Conservation (phyloP, 1,284 basidiomycete genomes). For the Xanthoconium separans region DNA sequence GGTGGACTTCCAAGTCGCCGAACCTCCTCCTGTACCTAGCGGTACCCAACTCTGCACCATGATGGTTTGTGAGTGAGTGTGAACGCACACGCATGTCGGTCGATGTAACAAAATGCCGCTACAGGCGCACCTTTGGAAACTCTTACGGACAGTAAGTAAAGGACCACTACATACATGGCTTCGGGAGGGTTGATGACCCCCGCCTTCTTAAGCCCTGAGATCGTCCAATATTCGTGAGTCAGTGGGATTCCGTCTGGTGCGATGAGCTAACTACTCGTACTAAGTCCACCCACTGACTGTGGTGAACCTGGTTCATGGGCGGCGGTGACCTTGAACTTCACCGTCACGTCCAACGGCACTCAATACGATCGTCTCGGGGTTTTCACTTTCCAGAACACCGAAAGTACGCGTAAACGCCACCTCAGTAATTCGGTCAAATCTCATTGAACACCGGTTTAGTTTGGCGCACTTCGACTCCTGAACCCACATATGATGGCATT, state of each 20-base stretch:
- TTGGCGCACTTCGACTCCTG: conserved; percentile 79
- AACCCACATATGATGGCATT: conserved; percentile 68
- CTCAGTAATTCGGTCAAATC: not conserved
- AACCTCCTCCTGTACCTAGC: conserved; percentile 63
- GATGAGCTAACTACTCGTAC: conserved; percentile 1
- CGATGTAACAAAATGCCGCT: not conserved
- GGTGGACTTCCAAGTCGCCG: conserved; percentile 70
- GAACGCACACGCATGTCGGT: not conserved
- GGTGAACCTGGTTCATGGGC: conserved; percentile 72
- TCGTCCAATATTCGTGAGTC: conserved; percentile 62
- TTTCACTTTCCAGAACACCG: conserved; percentile 73
- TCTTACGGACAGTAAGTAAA: conserved; percentile 62
- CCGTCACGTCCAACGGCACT: conserved; percentile 75
- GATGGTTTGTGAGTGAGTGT: conserved; percentile 60
- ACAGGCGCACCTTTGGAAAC: conserved; percentile 67
- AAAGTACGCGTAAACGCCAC: conserved; percentile 48
- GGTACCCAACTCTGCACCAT: conserved; percentile 61
- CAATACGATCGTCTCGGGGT: conserved; percentile 74
- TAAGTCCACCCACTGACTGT: conserved; percentile 69
- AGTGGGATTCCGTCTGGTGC: not conserved
- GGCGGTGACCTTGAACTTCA: conserved; percentile 72
- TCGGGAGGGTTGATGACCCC: not conserved
- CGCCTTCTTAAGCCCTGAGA: conserved; percentile 49
- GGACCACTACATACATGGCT: not conserved
- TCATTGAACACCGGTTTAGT: conserved; percentile 37